Conservation (phyloP, 192 early-diverging fungal genomes). For the Piromyces sp. region DNA sequence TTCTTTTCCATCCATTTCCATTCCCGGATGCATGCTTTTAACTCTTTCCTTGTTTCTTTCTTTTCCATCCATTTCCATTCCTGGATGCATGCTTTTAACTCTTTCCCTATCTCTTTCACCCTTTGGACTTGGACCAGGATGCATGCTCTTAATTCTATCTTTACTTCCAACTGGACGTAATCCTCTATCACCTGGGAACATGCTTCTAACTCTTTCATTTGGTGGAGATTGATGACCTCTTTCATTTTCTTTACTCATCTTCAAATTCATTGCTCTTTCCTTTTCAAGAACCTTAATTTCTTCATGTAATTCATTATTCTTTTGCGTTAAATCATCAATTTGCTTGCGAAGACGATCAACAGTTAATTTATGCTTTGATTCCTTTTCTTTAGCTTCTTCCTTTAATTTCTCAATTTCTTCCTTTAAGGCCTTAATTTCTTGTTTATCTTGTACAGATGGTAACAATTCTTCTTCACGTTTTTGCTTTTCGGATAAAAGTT, state of each 20-base stretch:
- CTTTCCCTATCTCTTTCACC: no score
- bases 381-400: slow-evolving; percentile 7
- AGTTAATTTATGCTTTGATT: slow-evolving; percentile 4
- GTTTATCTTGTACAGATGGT: slow-evolving; percentile 9
- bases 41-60: no score
- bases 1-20: no score
- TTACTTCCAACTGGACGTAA: not conserved
- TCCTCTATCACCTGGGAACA: not conserved
- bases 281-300: slow-evolving; percentile 18
- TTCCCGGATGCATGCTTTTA: no score
- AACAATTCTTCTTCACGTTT: not conserved
- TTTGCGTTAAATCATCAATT: slow-evolving; percentile 11
- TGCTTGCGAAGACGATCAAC: slow-evolving; percentile 10
- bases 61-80: no score
- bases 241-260: not conserved
- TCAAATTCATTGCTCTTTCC: slow-evolving; percentile 7
- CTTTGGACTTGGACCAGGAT: no score
- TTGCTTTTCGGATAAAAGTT: not conserved
- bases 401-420: slow-evolving; percentile 9
- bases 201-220: not conserved
- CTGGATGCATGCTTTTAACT: no score
- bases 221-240: not conserved
- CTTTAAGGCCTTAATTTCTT: slow-evolving; percentile 17
- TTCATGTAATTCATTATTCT: slow-evolving; percentile 11
- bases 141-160: no score